Base-by-base conservation (phyloP, 1,284 basidiomycete genomes). In the Rhodotorula sp. region DNA sequence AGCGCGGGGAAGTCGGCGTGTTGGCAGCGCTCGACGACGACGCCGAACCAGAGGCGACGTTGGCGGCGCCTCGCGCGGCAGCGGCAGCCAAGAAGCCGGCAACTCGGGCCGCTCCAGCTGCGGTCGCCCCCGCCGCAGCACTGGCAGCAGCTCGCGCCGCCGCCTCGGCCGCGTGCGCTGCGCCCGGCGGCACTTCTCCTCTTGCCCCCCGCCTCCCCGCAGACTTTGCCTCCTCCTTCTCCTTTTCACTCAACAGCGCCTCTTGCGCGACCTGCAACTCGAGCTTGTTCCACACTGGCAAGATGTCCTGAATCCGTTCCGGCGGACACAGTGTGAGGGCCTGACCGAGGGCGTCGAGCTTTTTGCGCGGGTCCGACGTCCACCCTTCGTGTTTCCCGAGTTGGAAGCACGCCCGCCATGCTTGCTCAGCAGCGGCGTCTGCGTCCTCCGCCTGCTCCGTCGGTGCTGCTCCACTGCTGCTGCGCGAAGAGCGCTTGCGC, bases 301-400 rank as follows among this genome's bases (percentile, higher is more conserved):
- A 84, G 38, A 95, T 83, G 70, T 90, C 87, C 31, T 88, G 83
- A 15, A 95, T 84, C 73, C 87, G 86, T 62, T 92, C 91, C 0
- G 90, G 79, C 2, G 93, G 92, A 79, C 92, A 95, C n/a, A 95
- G 84, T 77, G 93, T 89, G 45, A 97, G 83, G 5, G 93, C 90
- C 68, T 88, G 86, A 5, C 90, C 92, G n/a, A 97, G 82, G 1
- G 95, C 84, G 26, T 63, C 43, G 43, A 63, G 62, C 56, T 63
- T 58, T 14, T 67, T 28, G 34, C 56, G 43, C n/a, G 84, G 81
- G 6, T 86, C 81, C 75, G 93, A 88, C 2, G 84, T 79, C 77
- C 89, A 93, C 77, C 90, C 90, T 21, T 86, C 83, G 76, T 92
- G 89, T 64, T 89, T 86, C 21, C 92, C 93, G 3, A 97, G 86